phyloP scores from a whole-genome alignment of 768 basidiomycete genomes.

The Rhodotorula babjevae region DNA sequence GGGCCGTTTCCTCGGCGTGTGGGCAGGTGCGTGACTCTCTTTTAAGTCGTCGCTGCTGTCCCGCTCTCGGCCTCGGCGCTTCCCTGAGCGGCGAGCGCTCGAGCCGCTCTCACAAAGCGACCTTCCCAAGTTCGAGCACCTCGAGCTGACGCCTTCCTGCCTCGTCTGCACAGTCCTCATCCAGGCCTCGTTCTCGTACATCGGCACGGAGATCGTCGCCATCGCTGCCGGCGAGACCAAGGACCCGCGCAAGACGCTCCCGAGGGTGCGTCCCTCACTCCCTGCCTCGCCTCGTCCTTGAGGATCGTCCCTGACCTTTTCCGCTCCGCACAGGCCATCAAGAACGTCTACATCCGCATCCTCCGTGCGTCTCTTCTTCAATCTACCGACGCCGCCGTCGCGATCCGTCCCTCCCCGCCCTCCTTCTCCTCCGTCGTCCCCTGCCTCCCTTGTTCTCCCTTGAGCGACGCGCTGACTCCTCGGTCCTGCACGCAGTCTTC shows the following conservation, averaged over 20 bases:
- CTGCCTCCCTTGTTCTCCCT: too few relatives aligned
- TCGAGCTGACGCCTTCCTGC: neutral
- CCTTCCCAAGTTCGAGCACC: neutral
- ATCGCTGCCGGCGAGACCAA: conserved; percentile 52
- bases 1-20: conserved; percentile 72
- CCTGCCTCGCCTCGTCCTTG: too few relatives aligned
- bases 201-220: conserved; percentile 50
- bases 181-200: conserved; percentile 54
- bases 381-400: too few relatives aligned
- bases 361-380: neutral
- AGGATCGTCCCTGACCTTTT: too few relatives aligned
- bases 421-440: too few relatives aligned
- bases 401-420: too few relatives aligned
- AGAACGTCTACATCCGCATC: conserved; percentile 34
- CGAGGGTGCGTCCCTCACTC: neutral
- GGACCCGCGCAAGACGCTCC: conserved; percentile 49
- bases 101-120: neutral
- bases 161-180: neutral
- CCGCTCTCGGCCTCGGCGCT: too few relatives aligned
- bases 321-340: conserved; percentile 14
- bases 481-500: conserved; percentile 50
- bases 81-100: too few relatives aligned
- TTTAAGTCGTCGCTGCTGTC: conserved; percentile 48
- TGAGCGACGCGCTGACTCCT: neutral
- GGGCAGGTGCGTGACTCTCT: conserved; percentile 51